These are phyloP conservation scores for Astraeus odoratus DNA, from an alignment of 768 basidiomycete genomes.

Conservation along the genomic window DNA sequence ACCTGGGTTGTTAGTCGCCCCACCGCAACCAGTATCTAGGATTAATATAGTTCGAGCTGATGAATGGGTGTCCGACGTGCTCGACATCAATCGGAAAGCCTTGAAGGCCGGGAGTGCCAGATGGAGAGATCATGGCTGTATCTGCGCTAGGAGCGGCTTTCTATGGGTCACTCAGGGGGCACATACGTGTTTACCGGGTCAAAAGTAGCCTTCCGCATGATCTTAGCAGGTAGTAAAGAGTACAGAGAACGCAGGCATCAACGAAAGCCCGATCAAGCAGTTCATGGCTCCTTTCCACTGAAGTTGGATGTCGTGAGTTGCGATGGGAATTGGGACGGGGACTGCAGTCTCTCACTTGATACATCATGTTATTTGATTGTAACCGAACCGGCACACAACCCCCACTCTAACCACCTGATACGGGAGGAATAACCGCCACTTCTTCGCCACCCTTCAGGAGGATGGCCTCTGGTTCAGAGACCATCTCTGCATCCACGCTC, in stretches of 20 bases:
- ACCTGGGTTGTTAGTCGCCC: conserved; percentile 34
- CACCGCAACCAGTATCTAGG: conserved; percentile 51
- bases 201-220: too few species aligned
- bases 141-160: too few species aligned
- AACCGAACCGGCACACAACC: too few species aligned
- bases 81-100: conserved; percentile 22
- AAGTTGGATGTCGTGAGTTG: not conserved
- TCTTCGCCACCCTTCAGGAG: conserved; percentile 64
- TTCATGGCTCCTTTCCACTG: not conserved
- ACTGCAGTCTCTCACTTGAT: not conserved
- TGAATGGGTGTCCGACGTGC: conserved; percentile 36
- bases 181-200: too few species aligned
- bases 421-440: conserved; percentile 74
- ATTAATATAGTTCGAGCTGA: conserved; percentile 37
- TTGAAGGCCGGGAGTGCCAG: too few species aligned
- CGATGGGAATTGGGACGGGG: conserved; percentile 2
- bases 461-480: conserved; percentile 46
- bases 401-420: conserved; percentile 61
- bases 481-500: conserved; percentile 80
- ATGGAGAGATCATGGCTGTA: too few species aligned
- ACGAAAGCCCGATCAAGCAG: not conserved
- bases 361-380: too few species aligned
- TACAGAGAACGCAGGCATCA: conserved; percentile 2
- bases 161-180: too few species aligned
- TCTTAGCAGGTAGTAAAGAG: not conserved